These are phyloP conservation scores for Lepraria neglecta DNA, from an alignment of 495 filamentous ascomycete species.

Conservation along the genomic window DNA sequence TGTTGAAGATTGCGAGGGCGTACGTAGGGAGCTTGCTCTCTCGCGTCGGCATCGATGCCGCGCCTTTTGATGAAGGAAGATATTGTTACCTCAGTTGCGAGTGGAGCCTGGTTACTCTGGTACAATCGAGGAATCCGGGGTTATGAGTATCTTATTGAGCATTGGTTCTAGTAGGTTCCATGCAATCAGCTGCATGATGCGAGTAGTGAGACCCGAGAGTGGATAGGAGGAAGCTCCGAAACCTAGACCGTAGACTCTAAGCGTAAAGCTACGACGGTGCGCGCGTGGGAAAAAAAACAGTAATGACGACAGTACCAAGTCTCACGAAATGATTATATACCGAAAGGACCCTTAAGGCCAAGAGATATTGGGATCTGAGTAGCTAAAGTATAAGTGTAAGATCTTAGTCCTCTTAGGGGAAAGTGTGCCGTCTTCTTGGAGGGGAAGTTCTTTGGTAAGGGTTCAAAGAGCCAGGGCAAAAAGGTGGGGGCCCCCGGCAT, in stretches of 20 bases:
- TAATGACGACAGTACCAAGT: not conserved
- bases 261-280: not conserved
- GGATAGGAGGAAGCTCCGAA: not conserved
- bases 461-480: not conserved
- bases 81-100: too few relatives aligned
- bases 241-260: not conserved
- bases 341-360: conserved; percentile 2
- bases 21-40: not conserved
- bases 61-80: too few relatives aligned
- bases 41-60: too few relatives aligned
- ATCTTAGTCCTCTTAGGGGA: conserved; percentile 11
- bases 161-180: too few relatives aligned
- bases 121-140: not conserved
- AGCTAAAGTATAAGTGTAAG: conserved; percentile 9
- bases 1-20: not conserved
- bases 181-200: not conserved
- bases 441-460: not conserved
- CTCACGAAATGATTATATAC: not conserved
- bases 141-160: too few relatives aligned
- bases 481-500: conserved; percentile 5
- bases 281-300: not conserved
- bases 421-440: conserved; percentile 3
- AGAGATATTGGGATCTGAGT: conserved; percentile 12
- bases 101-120: not conserved
- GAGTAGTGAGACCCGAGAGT: not conserved